Evolutionary conservation across 2,329 filamentous ascomycete genomes (phyloP), one percentile per base, ranked within the genome.

Genomic region (Cercospora citrullina): DNA sequence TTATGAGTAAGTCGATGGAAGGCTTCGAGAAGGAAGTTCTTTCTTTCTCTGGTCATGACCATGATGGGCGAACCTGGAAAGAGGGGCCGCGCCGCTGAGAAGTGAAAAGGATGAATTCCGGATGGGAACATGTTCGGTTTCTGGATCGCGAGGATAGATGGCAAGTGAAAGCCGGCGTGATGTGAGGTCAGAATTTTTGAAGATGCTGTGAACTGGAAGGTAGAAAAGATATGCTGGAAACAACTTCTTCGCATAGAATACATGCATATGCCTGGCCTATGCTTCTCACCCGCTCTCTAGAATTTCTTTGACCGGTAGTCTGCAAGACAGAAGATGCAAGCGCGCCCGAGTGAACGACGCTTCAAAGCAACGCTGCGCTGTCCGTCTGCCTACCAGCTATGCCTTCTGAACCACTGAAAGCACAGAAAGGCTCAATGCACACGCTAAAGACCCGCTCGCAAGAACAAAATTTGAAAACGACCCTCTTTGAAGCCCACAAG

Each of bases 1-100:
- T 18, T 48, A 45, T 48, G 36, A 62, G 60, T 62, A 62, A 62
- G 36, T 61, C 36, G 31, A 7, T 61, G 12, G 59, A 61, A 61
- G 60, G 53, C 53, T 62, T 62, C 60, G 60, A 51, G 60, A 62
- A 62, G 31, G 60, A 45, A 31, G 14, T 3, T 18, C 18, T 33
- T 28, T 21, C 48, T 53, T 28, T 53, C 23, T 53, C 18, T 53
- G 18, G 26, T 18, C 53, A 28, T 58, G 21, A 8, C n/a, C 53
- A 33, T 31, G 28, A 18, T 28, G 26, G 6, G 53, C 26, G n/a
- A 33, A 33, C 26, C 21, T 31, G 26, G 26, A 58, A 30, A 33
- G 30, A 33, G 53, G 53, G 14, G 53, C 23, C 30, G 23, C 53
- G 53, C 23, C 53, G 48, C 14, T 26, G n/a, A 6, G 18, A 18